Evolutionary conservation across 1,284 basidiomycete species (phyloP).

Genomic region (Pseudozyma hubeiensis): DNA sequence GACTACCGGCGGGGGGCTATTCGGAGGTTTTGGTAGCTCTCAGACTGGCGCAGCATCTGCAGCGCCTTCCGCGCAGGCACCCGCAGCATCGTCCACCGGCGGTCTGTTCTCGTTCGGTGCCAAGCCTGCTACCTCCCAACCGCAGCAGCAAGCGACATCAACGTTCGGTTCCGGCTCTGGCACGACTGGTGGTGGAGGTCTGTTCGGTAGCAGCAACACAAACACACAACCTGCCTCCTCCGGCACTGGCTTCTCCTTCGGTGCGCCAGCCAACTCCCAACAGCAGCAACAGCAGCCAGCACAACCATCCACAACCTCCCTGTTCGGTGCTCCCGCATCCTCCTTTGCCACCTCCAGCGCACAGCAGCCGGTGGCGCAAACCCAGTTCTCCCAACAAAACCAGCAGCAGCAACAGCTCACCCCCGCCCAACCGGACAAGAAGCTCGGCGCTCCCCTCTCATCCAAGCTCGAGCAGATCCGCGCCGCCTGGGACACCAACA

Average conservation of each 20-base stretch:
- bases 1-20: conserved; percentile 28
- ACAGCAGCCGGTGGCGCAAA: conserved; percentile 31
- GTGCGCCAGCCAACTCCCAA: conserved; percentile 13
- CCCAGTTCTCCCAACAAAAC: conserved; percentile 20
- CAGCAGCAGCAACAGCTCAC: conserved; percentile 13
- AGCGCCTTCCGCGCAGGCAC: conserved; percentile 27
- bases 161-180: conserved; percentile 37
- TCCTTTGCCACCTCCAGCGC: conserved; percentile 25
- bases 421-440: conserved; percentile 45
- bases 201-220: conserved; percentile 31
- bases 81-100: conserved; percentile 20
- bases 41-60: conserved; percentile 28
- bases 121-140: conserved; percentile 27
- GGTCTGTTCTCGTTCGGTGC: conserved; percentile 41
- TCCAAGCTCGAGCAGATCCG: conserved; percentile 60
- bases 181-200: conserved; percentile 3
- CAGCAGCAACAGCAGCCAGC: conserved; percentile 25
- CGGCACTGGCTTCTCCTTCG: conserved; percentile 42
- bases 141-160: conserved; percentile 29
- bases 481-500: conserved; percentile 61
- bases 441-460: conserved; percentile 54
- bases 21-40: conserved; percentile 28
- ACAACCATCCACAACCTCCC: conserved; percentile 29
- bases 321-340: conserved; percentile 36
- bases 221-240: conserved; percentile 17